Percentiles rank a stretch among this genome's conserved stretches.
Evolutionary conservation across 345 rosid species (phyloP).

Genomic region (Crucihimalaya himalaica): DNA sequence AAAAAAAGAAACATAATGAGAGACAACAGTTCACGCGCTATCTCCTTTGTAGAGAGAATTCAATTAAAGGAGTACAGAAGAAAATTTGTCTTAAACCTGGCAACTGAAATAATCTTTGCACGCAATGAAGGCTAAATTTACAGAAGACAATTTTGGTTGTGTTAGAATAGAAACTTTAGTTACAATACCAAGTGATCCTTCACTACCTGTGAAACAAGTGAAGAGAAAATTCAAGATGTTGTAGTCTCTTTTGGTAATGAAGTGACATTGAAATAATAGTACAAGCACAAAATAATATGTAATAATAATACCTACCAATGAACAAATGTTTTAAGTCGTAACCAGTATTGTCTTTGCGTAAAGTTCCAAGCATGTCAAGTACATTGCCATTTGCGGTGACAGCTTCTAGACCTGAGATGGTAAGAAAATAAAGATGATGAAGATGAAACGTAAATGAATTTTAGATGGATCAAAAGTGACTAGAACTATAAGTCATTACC

Average conservation of each 20-base stretch:
- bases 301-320: slow-evolving; percentile 56
- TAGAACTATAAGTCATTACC: slow-evolving; percentile 50
- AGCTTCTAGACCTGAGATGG: slow-evolving; percentile 74
- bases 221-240: not conserved
- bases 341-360: slow-evolving; percentile 97
- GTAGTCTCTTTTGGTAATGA: slow-evolving; percentile 7
- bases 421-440: not conserved
- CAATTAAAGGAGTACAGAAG: not conserved
- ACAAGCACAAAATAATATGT: not conserved
- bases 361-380: slow-evolving; percentile 90
- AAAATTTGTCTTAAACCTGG: slow-evolving; percentile 58
- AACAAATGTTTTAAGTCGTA: slow-evolving; percentile 95
- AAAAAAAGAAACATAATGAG: not conserved
- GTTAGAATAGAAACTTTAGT: slow-evolving; percentile 92
- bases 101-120: slow-evolving; percentile 85
- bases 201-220: slow-evolving; percentile 59
- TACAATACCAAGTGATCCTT: slow-evolving; percentile 93
- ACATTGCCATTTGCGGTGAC: slow-evolving; percentile 90
- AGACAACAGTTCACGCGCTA: not conserved
- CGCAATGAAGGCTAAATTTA: slow-evolving; percentile 85
- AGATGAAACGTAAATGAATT: not conserved
- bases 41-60: slow-evolving; percentile 9
- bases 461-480: not conserved
- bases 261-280: slow-evolving; percentile 15
- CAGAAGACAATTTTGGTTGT: slow-evolving; percentile 78